Evolutionary conservation across 352 stramenopile species (phyloP), one percentile per base, ranked within the genome.

Genomic region (Pythium oligandrum): DNA sequence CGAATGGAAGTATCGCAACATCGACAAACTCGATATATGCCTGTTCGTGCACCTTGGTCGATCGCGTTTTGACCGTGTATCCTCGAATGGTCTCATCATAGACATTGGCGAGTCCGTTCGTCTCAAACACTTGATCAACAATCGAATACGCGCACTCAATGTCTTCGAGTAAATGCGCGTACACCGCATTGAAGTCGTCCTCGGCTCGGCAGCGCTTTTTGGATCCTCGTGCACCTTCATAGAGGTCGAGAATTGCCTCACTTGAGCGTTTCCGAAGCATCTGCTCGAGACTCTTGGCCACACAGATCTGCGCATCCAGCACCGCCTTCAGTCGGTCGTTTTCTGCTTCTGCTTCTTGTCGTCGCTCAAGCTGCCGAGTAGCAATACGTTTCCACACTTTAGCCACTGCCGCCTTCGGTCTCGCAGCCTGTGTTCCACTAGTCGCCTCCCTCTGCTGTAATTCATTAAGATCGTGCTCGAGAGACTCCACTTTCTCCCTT

Each of bases 361-460:
- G 64, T 11, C 61, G 58, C 40, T 66, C 55, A 4, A 66, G 63
- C 46, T 86, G 76, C 8, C 73, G 64, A 33, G 75, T 59, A n/a
- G 76, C 73, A 17, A 84, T 72, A 4, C 68, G 64, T n/a, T 71
- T 61, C 76, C 76, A 86, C 46, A 83, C 66, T 10, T 60, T 51
- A 26, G 59, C 37, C 12, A 63, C 58, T 44, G 47, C 56, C 30
- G 59, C 59, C 8, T 42, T 48, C 7, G 31, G 68, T 48, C 40
- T 55, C 38, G 49, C 44, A 17, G 57, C 44, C 4, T 61, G 56
- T 9, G 51, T 57, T 44, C 40, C 49, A n/a, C 60, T 51, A 11
- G 46, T 53, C 3, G 70, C 52, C 30, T 61, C 35, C 6, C 68
- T 37, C n/a, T 59, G 43, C 2, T 72, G 63, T 26, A 84, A 35